Conservation (phyloP, 192 early-diverging fungal genomes). For the Backusella australiensis region DNA sequence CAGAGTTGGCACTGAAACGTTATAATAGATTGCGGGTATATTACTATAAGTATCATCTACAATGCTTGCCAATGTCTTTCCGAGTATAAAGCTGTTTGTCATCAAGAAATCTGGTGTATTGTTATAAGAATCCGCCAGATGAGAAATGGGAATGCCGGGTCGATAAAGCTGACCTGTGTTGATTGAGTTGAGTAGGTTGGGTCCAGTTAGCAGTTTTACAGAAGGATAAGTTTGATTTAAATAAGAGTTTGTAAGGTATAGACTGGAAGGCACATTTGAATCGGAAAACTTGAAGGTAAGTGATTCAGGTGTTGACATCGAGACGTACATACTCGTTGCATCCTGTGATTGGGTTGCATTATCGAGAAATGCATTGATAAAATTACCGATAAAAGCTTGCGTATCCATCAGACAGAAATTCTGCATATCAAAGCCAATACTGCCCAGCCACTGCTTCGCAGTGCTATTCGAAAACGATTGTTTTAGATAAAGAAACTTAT, state of each 20-base stretch:
- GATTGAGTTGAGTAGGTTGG: not conserved
- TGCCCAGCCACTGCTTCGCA: not conserved
- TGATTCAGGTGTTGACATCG: not conserved
- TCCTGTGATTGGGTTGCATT: slow-evolving; percentile 13
- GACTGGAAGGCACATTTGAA: not conserved
- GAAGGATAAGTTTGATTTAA: slow-evolving; percentile 16
- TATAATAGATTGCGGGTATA: slow-evolving; percentile 18
- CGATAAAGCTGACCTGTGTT: slow-evolving; percentile 4
- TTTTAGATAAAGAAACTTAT: slow-evolving; percentile 25
- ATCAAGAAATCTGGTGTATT: slow-evolving; percentile 32
- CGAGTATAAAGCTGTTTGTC: slow-evolving; percentile 8
- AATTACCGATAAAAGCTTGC: slow-evolving; percentile 30
- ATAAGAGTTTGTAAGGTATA: slow-evolving; percentile 15
- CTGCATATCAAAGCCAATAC: slow-evolving; percentile 32
- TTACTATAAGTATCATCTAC: slow-evolving; percentile 3
- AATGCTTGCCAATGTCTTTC: slow-evolving; percentile 20
- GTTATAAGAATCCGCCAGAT: slow-evolving; percentile 29
- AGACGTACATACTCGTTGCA: slow-evolving; percentile 20
- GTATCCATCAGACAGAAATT: slow-evolving; percentile 28
- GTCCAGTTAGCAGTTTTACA: slow-evolving; percentile 19
- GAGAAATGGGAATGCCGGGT: slow-evolving; percentile 31
- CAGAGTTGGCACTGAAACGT: not conserved
- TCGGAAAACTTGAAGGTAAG: slow-evolving; percentile 4
- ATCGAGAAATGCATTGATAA: slow-evolving; percentile 28
- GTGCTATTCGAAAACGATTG: not conserved